Base-by-base conservation (phyloP, 148 eudicot genomes). In the Chenopodium album region DNA sequence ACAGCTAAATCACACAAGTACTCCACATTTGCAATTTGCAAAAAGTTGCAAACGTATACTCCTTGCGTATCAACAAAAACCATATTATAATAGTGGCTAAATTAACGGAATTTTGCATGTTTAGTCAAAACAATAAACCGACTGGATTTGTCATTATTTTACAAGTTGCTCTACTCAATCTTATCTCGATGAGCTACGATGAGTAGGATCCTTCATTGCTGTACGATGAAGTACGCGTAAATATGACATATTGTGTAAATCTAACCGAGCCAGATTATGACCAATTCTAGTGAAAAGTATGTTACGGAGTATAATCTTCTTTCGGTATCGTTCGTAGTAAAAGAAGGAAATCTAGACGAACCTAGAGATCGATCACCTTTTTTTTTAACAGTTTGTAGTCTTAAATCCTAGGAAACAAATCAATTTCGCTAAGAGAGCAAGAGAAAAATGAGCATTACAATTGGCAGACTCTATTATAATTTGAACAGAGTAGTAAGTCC, bases 401-500 rank as follows among this genome's bases (percentile, higher is more conserved):
- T 68, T 32, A 9, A 31, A 32, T 69, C 54, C 54, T 37, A 41
- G 16, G 7, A 41, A 41, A 71, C 7, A 19, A 71, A 44, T 19
- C 23, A 22, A 16, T 41, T 6, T 29, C 4, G 7, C 50, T 3
- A 71, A 22, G 28, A 52, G 28, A 71, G 75, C 29, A 71, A 71
- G 74, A 37, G 22, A 19, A 37, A 11, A 41, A 71, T 7, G 26
- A 71, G 75, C 75, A 71, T 41, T 44, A 20, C 54, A 71, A 71
- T 41, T 71, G 75, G 75, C 23, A 20, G 34, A 48, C n/a, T 73
- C 11, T 50, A 31, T 12, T 13, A 23, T 19, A 73, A 48, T 7
- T 69, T 68, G 26, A 65, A 11, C 48, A 23, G 48, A 68, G 29
- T 79, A 44, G 22, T 10, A 66, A 78, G 59, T 68, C 62, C 77